Evolutionary conservation across 345 rosid species (phyloP).

Genomic region (Lepidium africanum): DNA sequence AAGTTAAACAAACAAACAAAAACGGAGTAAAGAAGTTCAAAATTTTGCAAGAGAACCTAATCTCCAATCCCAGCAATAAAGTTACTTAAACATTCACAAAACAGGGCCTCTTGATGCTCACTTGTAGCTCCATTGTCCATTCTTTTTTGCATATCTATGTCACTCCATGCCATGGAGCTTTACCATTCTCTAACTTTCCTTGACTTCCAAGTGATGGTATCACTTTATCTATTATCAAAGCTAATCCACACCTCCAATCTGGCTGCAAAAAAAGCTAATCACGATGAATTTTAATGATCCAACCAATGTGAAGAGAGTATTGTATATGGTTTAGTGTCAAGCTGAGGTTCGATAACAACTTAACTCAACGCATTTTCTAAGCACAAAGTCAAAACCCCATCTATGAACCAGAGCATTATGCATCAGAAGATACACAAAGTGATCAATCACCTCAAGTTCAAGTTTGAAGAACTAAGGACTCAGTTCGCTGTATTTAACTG

Average conservation of each 20-base stretch:
- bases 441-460: too few species aligned
- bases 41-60: too few species aligned
- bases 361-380: slow-evolving; percentile 74
- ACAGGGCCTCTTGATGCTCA: too few species aligned
- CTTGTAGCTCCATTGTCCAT: slow-evolving; percentile 37
- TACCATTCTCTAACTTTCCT: slow-evolving; percentile 53
- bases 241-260: slow-evolving; percentile 82
- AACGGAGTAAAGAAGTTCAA: too few species aligned
- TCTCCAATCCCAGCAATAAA: too few species aligned
- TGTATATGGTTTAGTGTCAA: background rate
- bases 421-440: too few species aligned
- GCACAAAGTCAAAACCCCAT: too few species aligned
- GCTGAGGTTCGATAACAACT: background rate
- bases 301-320: background rate
- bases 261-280: slow-evolving; percentile 43
- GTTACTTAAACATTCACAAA: too few species aligned
- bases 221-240: slow-evolving; percentile 84
- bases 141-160: slow-evolving; percentile 60
- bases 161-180: slow-evolving; percentile 84
- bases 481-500: too few species aligned
- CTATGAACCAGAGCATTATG: too few species aligned
- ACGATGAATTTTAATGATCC: background rate
- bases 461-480: too few species aligned
- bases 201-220: slow-evolving; percentile 75
- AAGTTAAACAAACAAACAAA: too few species aligned